Base-by-base conservation (phyloP, 495 filamentous ascomycete species). In the Talaromyces borbonicus region DNA sequence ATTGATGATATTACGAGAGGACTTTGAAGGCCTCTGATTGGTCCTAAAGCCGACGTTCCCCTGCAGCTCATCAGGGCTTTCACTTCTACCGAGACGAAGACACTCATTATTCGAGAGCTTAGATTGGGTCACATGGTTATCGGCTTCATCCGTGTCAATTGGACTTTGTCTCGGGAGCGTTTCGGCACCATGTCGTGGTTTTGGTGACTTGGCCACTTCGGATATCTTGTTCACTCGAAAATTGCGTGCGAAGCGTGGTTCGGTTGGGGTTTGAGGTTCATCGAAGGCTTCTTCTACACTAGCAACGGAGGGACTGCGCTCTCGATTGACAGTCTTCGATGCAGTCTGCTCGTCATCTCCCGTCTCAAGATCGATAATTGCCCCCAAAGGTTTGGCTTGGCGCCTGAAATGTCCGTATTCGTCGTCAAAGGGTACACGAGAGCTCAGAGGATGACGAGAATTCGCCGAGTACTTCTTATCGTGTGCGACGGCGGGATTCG, bases 11-110 rank as follows among this genome's bases (percentile, higher is more conserved):
- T 30, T 36, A 15, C 41, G 52, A 41, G n/a, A 40, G 19, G 40
- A 36, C 26, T 24, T 15, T 6, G 57, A 39, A 19, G 35, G 25
- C 15, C 37, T 54, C 1, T 55, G 58, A n/a, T 52, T 20, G 30
- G 55, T 54, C 5, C 43, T 36, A 36, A 64, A 62, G 0, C 64
- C 67, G 30, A 55, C 59, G 8, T 56, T 67, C 4, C 60, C 64
- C 37, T 73, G 69, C 1, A 74, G 47, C 46, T 69, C 69, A 56
- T 74, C 71, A 2, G 65, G 53, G 39, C 69, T 72, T 29, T 69
- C 65, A 14, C 58, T 59, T 7, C 48, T 32, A 18, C 56, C 52
- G 4, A 43, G 53, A 14, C 7, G 11, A 12, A 44, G 49, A 9
- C 33, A 51, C 14, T 30, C 35, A n/a, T n/a, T n/a, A n/a, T n/a